Base-by-base conservation (phyloP, 1,284 basidiomycete species). In the Cutaneotrichosporon cavernicola region DNA sequence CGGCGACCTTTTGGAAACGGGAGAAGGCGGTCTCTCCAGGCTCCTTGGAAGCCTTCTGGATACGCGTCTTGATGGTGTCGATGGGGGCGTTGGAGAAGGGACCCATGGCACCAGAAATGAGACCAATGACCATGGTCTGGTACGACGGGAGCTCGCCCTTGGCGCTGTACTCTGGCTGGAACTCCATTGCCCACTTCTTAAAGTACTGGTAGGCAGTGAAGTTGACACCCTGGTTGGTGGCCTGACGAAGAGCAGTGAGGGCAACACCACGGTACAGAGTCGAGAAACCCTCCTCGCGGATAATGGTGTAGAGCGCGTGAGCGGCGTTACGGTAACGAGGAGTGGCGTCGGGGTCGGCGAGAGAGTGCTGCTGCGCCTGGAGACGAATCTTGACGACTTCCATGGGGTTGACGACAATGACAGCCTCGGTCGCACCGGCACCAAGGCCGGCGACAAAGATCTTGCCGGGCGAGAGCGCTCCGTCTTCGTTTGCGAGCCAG, bases 351-450 rank as follows among this genome's bases (percentile, higher is more conserved):
- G 96, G 97, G 80, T 99, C 96, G 11, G 95, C 92, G 65, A 99
- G 86, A 46, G 96, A 98, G 82, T 99, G 96, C 78, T 92, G 91
- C 79, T 99, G 97, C 8, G 97, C 96, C 82, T 99, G 96, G 72
- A 99, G 83, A 62, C 97, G 88, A 77, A 99, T 99, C 84, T 99
- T 99, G 77, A 99, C 92, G 51, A 99, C 96, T 79, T 99, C 96
- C 96, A 99, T 99, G 0, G 96, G 96, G 64, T 92, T 97, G 13
- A 99, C 96, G 47, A 99, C 93, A 11, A 88, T 84, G 18, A 99
- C 88, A 7, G 96, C 96, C 82, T 97, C 96, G 1, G 94, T 93
- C 18, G 90, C 90, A 61, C 96, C 96, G 13, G 96, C 96, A 60
- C 90, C 92, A 32, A 99, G 85, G 76, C 96, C 96, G 72, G 93